Conservation (phyloP, 2,329 filamentous ascomycete genomes). For the Dryadomyces sulphureus region DNA sequence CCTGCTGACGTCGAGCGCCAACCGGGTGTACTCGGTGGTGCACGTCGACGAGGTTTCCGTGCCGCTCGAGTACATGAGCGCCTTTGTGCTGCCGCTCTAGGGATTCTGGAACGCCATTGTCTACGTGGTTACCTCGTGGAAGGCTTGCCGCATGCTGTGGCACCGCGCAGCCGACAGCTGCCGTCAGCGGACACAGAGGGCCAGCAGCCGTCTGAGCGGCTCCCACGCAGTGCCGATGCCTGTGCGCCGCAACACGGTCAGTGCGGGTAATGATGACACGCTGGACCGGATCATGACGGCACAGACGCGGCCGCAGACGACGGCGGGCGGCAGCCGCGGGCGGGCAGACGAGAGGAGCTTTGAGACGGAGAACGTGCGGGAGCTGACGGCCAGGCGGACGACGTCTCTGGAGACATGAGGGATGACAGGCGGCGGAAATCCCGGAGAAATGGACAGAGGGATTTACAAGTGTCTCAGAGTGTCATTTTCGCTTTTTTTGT, state of each 20-base stretch:
- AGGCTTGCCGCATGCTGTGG: slow-evolving; percentile 39
- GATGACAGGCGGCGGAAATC: neutral
- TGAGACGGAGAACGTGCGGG: slow-evolving; percentile 38
- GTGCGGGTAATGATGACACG: neutral
- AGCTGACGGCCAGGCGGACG: slow-evolving; percentile 20
- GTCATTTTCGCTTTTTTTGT: no score
- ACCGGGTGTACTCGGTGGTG: slow-evolving; percentile 57
- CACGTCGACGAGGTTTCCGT: slow-evolving; percentile 36
- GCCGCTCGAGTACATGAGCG: slow-evolving; percentile 52
- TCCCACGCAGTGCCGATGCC: no score
- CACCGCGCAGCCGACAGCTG: no score
- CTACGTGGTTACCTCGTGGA: slow-evolving; percentile 56
- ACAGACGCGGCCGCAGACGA: neutral
- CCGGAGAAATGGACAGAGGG: no score
- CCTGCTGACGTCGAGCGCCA: slow-evolving; percentile 56
- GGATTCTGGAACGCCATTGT: slow-evolving; percentile 77
- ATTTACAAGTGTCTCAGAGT: no score
- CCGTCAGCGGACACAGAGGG: no score
- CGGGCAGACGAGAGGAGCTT: slow-evolving; percentile 17
- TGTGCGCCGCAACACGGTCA: neutral
- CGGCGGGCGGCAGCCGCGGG: no score
- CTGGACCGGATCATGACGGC: neutral
- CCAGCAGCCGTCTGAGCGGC: no score
- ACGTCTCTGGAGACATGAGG: neutral
- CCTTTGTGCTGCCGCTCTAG: slow-evolving; percentile 64